Base-by-base conservation (phyloP, 2,329 filamentous ascomycete genomes). In the Hymenoscyphus salicellus region DNA sequence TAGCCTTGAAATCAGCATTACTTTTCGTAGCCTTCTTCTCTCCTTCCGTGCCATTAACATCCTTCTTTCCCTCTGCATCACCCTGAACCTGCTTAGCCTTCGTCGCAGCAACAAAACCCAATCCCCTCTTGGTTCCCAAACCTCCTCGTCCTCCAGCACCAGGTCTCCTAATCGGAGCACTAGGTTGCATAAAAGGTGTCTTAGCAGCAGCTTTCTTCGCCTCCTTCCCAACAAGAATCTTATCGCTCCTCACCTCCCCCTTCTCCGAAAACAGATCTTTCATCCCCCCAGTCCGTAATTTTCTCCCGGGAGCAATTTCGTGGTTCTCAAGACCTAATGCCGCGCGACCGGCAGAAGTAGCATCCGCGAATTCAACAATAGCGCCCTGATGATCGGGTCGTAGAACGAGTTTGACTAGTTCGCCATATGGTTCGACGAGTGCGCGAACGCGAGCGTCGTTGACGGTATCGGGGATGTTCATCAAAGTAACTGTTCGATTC, bases 381-480 rank as follows among this genome's bases (percentile, higher is more conserved):
- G 93, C 95, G 14, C 93, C 93, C 64, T 89, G 88, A 67, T 96
- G 91, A 65, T 92, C 86, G 1, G 93, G 92, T 56, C 92, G 88
- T 11, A 97, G 82, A 14, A 90, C 83, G 3, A 98, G 82, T 76
- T 93, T 94, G 68, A 88, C 82, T 28, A 97, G 82, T 1, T 83
- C 77, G 0, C 92, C 93, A 55, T 88, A 83, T 1, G 86, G 83
- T 70, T 92, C 89, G 8, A 90, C 87, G 2, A 96, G 80, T 0
- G 87, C 83, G 55, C 86, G 86, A 62, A 99, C 86, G 33, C 93
- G 91, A 1, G 90, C 87, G 72, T 96, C 92, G 69, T 96, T 97
- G 72, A 98, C 86, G 0, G 93, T 98, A 73, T 98, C 95, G 0
- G 95, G 92, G 0, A 99, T 81, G 67, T 93, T 90, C 78, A 97